phyloP scores from a whole-genome alignment of 305 asterid species.

The Ruellia speciosa region DNA sequence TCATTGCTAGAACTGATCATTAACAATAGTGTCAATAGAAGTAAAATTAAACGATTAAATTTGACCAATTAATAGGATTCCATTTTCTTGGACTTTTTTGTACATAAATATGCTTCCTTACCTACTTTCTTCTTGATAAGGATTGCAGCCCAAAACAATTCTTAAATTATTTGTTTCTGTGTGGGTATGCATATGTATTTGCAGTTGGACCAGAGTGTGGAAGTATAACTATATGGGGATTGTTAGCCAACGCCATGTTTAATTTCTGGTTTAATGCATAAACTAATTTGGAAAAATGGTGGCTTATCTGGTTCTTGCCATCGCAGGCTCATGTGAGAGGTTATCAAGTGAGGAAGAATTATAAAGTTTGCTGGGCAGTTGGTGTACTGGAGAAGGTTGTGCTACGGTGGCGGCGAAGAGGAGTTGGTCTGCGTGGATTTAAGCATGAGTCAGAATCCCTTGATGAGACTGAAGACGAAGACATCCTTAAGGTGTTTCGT shows the following conservation, averaged over 20 bases:
- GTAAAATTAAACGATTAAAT: too few relatives aligned
- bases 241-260: too few relatives aligned
- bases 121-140: neutral
- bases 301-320: conserved; percentile 11
- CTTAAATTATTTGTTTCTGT: too few relatives aligned
- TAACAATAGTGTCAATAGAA: too few relatives aligned
- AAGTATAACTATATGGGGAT: too few relatives aligned
- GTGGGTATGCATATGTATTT: neutral
- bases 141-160: too few relatives aligned
- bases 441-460: conserved; percentile 43
- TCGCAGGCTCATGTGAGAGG: conserved; percentile 97
- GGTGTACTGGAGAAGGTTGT: conserved; percentile 83
- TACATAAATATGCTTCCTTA: neutral
- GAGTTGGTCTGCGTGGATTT: conserved; percentile 82
- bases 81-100: too few relatives aligned
- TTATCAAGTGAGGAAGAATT: conserved; percentile 73
- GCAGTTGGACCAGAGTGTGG: neutral
- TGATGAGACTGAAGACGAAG: conserved; percentile 67
- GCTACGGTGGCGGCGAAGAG: conserved; percentile 81
- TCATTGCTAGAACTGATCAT: too few relatives aligned
- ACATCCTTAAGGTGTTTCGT: conserved; percentile 72
- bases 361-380: conserved; percentile 86
- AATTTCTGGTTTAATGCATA: too few relatives aligned
- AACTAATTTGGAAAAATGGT: neutral
- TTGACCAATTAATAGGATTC: too few relatives aligned